Conservation (phyloP, 192 early-diverging fungal genomes). For the Pecoramyces ruminantium region DNA sequence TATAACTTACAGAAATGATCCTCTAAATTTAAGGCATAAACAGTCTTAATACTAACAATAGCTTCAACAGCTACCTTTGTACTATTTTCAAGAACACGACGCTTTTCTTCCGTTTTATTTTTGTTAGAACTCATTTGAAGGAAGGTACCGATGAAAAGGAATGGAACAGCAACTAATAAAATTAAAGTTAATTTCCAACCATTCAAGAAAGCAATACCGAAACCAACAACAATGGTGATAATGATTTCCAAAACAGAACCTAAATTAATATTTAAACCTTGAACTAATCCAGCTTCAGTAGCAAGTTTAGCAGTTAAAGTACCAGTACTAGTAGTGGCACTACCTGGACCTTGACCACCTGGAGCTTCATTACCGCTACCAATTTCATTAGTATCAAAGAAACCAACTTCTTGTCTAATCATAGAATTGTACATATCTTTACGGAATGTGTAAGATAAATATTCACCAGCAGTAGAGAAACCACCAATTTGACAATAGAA, state of each 20-base stretch:
- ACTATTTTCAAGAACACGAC: slow-evolving; percentile 5
- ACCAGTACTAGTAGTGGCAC: neutral
- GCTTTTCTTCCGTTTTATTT: slow-evolving; percentile 1
- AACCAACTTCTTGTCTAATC: too few species aligned
- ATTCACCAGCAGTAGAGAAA: too few species aligned
- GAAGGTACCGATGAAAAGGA: slow-evolving; percentile 43
- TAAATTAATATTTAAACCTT: neutral
- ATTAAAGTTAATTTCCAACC: slow-evolving; percentile 45
- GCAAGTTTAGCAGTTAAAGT: slow-evolving; percentile 1
- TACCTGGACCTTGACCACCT: too few species aligned
- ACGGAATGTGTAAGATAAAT: too few species aligned
- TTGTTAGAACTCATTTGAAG: slow-evolving; percentile 38
- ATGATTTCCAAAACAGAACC: slow-evolving; percentile 12
- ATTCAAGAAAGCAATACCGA: slow-evolving; percentile 27
- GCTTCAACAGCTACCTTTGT: slow-evolving; percentile 69
- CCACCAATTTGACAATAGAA: too few species aligned
- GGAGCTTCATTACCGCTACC: too few species aligned
- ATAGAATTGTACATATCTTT: too few species aligned
- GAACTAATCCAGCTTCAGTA: slow-evolving; percentile 1
- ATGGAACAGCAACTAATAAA: slow-evolving; percentile 44
- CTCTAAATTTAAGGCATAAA: slow-evolving; percentile 52
- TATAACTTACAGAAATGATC: slow-evolving; percentile 20
- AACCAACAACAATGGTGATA: slow-evolving; percentile 10
- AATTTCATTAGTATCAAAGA: too few species aligned
- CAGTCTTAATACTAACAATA: slow-evolving; percentile 69